Conservation (phyloP, 2,329 filamentous ascomycete genomes). For the Penicillium sp. region DNA sequence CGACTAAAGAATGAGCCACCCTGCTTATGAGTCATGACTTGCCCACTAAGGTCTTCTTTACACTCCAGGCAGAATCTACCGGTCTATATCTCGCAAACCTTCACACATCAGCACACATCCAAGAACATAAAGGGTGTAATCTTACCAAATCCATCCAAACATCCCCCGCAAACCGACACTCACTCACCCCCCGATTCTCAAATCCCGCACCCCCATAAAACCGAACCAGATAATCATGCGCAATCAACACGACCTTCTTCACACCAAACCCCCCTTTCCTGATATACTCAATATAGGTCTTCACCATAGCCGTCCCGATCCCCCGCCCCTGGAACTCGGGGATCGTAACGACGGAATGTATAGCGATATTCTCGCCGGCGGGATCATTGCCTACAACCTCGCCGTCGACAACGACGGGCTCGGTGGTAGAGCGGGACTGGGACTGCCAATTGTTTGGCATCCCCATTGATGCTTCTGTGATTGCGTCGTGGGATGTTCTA, state of each 20-base stretch:
- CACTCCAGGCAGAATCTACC: background rate
- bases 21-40: no score
- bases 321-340: constrained; percentile 20
- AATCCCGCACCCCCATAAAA: constrained; percentile 23
- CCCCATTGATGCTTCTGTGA: constrained; percentile 21
- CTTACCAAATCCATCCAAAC: constrained; percentile 20
- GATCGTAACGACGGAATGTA: constrained; percentile 20
- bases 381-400: constrained; percentile 21
- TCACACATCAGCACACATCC: background rate
- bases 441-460: constrained; percentile 21
- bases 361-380: constrained; percentile 11
- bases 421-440: background rate
- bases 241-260: constrained; percentile 16
- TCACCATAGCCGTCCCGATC: constrained; percentile 17
- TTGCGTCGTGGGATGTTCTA: constrained; percentile 1
- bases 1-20: background rate
- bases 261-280: background rate
- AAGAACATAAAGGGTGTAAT: background rate
- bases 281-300: constrained; percentile 16
- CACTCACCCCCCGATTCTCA: constrained; percentile 12
- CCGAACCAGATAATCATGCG: constrained; percentile 19
- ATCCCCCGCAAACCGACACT: constrained; percentile 18
- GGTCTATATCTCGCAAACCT: background rate
- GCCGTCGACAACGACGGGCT: constrained; percentile 5
- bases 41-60: background rate